A percentile compares a stretch with the other conserved stretches of the same genome.
phyloP scores from a whole-genome alignment of 768 basidiomycete genomes.

The Rhodotorula toruloides region DNA sequence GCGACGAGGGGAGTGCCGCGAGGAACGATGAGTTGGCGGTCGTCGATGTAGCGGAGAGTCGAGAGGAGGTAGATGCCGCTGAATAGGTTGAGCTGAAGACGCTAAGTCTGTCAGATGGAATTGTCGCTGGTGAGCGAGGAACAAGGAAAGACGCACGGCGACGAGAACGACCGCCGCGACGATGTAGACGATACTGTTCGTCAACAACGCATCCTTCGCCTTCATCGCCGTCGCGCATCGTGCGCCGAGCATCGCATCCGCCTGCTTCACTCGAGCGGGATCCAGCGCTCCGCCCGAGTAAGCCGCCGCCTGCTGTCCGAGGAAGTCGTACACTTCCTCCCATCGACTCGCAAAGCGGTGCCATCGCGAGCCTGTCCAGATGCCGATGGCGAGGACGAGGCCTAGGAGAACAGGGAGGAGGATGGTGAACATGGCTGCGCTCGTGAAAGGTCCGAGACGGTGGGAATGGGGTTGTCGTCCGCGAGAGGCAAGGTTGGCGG shows the following conservation, averaged over 20 bases:
- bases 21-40: neutral
- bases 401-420: neutral
- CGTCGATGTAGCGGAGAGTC: slow-evolving; percentile 3
- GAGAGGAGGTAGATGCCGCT: slow-evolving; percentile 7
- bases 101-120: no score
- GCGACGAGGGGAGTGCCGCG: slow-evolving; percentile 12
- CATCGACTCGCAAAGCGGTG: neutral
- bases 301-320: neutral
- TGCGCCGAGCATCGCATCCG: neutral
- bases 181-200: neutral
- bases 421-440: neutral
- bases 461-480: neutral
- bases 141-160: slow-evolving; percentile 1
- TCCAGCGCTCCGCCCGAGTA: slow-evolving; percentile 2
- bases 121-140: neutral
- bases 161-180: slow-evolving; percentile 1
- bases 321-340: neutral
- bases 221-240: neutral
- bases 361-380: slow-evolving; percentile 6
- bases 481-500: slow-evolving; percentile 9
- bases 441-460: neutral
- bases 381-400: neutral
- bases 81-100: slow-evolving; percentile 6
- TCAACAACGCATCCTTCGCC: neutral
- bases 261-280: neutral